Evolutionary conservation across 768 basidiomycete genomes (phyloP).

Genomic region (Boletus rubroflammeus): DNA sequence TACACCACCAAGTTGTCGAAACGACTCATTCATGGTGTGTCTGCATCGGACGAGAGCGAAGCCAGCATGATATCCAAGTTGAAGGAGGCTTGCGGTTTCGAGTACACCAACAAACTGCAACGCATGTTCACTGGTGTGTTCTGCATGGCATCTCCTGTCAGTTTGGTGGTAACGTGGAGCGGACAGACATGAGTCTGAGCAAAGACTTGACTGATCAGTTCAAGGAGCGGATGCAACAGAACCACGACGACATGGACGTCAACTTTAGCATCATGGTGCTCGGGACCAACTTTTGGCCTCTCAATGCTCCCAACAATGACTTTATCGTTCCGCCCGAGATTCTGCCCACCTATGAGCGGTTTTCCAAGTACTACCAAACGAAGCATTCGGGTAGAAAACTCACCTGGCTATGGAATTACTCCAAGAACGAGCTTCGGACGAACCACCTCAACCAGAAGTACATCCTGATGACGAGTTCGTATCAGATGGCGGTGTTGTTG

Average conservation of each 20-base stretch:
- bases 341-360: slow-evolving; percentile 82
- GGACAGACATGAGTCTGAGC: slow-evolving; percentile 88
- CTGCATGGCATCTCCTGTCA: background rate
- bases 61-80: slow-evolving; percentile 97
- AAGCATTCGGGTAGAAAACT: slow-evolving; percentile 94
- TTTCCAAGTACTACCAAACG: slow-evolving; percentile 88
- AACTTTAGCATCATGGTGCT: slow-evolving; percentile 92
- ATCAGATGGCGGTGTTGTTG: slow-evolving; percentile 91
- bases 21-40: slow-evolving; percentile 86
- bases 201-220: slow-evolving; percentile 94
- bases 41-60: slow-evolving; percentile 94
- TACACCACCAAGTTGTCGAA: slow-evolving; percentile 93
- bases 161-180: slow-evolving; percentile 2
- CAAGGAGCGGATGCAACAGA: slow-evolving; percentile 88
- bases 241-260: slow-evolving; percentile 82
- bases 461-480: slow-evolving; percentile 92
- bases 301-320: slow-evolving; percentile 77
- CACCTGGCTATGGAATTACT: slow-evolving; percentile 98
- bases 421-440: slow-evolving; percentile 92
- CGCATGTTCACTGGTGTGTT: slow-evolving; percentile 90
- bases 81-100: slow-evolving; percentile 95
- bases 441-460: slow-evolving; percentile 94
- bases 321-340: slow-evolving; percentile 90
- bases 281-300: slow-evolving; percentile 94
- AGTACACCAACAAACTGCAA: slow-evolving; percentile 93